These are phyloP conservation scores for Jimgerdemannia flammicorona DNA, from an alignment of 192 early-diverging fungal species.

Conservation along the genomic window DNA sequence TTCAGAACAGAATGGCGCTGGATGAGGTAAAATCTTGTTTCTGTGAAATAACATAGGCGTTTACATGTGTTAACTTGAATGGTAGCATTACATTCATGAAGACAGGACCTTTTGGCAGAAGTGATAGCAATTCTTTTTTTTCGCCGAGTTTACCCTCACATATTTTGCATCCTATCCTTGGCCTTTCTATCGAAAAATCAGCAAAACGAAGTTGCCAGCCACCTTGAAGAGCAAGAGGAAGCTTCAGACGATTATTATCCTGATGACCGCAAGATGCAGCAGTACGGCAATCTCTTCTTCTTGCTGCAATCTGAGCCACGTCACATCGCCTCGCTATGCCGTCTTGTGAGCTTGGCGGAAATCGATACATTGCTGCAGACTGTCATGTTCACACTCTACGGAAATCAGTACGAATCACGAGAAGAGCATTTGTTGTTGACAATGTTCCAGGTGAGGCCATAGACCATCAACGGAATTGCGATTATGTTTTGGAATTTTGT, in stretches of 20 bases:
- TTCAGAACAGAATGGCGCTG: constrained; percentile 92
- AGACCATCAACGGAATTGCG: too few relatives aligned
- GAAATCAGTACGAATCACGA: constrained; percentile 94
- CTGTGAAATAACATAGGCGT: too few relatives aligned
- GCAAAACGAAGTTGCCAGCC: constrained; percentile 77
- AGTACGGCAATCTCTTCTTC: constrained; percentile 92
- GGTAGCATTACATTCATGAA: too few relatives aligned
- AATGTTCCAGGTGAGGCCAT: constrained; percentile 81
- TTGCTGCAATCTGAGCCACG: constrained; percentile 88
- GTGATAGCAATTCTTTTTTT: neutral
- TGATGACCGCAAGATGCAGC: constrained; percentile 78
- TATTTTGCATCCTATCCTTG: neutral
- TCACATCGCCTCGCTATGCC: constrained; percentile 83
- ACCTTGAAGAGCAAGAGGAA: constrained; percentile 62
- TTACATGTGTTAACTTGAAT: too few relatives aligned
- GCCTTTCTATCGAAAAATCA: constrained; percentile 10
- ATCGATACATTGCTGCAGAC: constrained; percentile 93
- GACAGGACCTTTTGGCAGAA: neutral
- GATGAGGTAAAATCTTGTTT: constrained; percentile 73
- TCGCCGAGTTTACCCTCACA: neutral
- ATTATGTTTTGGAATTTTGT: constrained; percentile 7
- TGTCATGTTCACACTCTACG: constrained; percentile 95
- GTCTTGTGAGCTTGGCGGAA: constrained; percentile 80
- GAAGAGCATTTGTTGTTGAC: constrained; percentile 94
- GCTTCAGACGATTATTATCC: constrained; percentile 47